Conservation (phyloP, 176 grass and related monocot genomes). For the Carex pumila region DNA sequence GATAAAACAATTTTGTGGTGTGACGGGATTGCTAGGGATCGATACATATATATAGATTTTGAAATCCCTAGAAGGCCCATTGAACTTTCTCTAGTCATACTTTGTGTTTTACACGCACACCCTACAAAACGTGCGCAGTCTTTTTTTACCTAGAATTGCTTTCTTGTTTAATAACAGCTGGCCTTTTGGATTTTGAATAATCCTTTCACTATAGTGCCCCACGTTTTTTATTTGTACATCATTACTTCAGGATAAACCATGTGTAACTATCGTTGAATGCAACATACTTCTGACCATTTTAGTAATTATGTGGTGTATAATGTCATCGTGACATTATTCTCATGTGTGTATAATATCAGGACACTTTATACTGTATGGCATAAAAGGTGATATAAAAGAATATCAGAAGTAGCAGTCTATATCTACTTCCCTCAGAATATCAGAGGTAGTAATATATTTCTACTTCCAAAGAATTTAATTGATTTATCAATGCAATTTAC, state of each 20-base stretch:
- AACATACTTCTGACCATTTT: background rate
- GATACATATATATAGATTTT: slow-evolving; percentile 16
- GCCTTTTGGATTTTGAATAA: background rate
- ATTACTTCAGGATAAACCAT: background rate
- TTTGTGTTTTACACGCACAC: background rate
- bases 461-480: background rate
- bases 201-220: background rate
- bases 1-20: background rate
- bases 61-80: background rate
- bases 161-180: background rate
- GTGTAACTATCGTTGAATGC: background rate
- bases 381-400: background rate
- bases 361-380: background rate
- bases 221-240: background rate
- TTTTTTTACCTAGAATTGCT: background rate
- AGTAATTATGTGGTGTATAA: no score
- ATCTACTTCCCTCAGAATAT: background rate
- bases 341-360: background rate
- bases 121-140: background rate
- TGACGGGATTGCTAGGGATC: background rate
- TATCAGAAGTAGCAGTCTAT: background rate
- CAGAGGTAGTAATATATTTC: background rate
- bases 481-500: background rate
- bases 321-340: background rate
- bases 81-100: background rate